phyloP scores from a whole-genome alignment of 805 yeast species.

The Cyberlindnera maclurae region DNA sequence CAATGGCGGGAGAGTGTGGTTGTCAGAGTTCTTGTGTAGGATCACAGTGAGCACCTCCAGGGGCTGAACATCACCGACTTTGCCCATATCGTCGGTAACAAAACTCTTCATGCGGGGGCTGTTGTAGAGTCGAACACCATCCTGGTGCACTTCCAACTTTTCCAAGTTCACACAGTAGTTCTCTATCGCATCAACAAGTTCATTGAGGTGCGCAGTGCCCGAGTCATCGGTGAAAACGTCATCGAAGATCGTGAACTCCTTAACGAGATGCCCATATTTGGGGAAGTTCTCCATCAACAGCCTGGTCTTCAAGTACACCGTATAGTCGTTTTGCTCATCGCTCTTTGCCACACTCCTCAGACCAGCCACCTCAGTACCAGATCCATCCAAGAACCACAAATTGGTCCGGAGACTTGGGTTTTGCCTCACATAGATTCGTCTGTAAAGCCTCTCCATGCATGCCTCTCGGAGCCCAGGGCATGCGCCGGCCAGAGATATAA shows the following conservation, averaged over 20 bases:
- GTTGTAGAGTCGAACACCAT: conserved; percentile 8
- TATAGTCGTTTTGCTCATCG: conserved; percentile 29
- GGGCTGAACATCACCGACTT: conserved; percentile 6
- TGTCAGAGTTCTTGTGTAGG: conserved; percentile 11
- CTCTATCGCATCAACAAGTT: conserved; percentile 19
- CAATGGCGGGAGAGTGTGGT: conserved; percentile 3
- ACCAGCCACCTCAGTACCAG: conserved; percentile 34
- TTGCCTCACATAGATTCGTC: conserved; percentile 29
- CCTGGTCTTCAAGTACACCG: conserved; percentile 32
- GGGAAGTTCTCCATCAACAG: conserved; percentile 32
- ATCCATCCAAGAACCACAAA: conserved; percentile 28
- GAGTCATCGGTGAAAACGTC: conserved; percentile 23
- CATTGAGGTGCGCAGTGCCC: conserved; percentile 17
- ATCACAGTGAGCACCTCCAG: conserved; percentile 6
- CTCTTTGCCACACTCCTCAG: conserved; percentile 28
- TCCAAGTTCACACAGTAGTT: conserved; percentile 14
- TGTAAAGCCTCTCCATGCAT: conserved; percentile 31
- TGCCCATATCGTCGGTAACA: conserved; percentile 5
- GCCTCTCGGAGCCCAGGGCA: conserved; percentile 20
- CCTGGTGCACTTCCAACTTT: conserved; percentile 8
- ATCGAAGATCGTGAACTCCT: conserved; percentile 29
- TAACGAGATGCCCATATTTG: conserved; percentile 27
- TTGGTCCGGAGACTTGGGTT: conserved; percentile 26
- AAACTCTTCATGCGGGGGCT: conserved; percentile 10
- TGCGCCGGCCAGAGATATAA: conserved; percentile 1